These are phyloP conservation scores for Meripilus lineatus DNA, from an alignment of 1,284 basidiomycete genomes.

Conservation along the genomic window DNA sequence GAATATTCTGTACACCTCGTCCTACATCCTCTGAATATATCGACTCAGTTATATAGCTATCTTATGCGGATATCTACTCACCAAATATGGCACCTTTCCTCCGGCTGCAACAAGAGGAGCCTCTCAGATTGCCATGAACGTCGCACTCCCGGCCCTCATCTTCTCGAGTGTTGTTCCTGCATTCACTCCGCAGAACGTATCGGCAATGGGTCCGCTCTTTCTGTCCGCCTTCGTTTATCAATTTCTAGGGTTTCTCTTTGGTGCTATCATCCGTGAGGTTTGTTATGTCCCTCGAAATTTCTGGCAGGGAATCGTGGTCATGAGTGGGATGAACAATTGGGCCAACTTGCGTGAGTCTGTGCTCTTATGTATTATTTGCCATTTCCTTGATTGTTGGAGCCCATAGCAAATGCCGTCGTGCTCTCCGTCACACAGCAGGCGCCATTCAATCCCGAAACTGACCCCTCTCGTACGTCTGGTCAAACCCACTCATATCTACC, in stretches of 20 bases:
- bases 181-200: constrained; percentile 32
- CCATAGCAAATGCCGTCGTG: constrained; percentile 41
- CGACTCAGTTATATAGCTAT: constrained; percentile 12
- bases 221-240: constrained; percentile 31
- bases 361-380: not conserved
- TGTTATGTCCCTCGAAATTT: constrained; percentile 38
- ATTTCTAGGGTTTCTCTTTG: constrained; percentile 28
- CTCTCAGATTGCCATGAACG: constrained; percentile 35
- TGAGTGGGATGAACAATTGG: constrained; percentile 45
- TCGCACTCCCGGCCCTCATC: constrained; percentile 33
- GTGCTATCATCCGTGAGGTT: constrained; percentile 33
- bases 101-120: constrained; percentile 31
- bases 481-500: not conserved
- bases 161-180: constrained; percentile 37
- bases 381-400: not conserved
- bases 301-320: constrained; percentile 35
- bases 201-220: constrained; percentile 33
- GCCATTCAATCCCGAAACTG: constrained; percentile 41
- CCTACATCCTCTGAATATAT: not conserved
- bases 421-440: constrained; percentile 38
- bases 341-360: constrained; percentile 14
- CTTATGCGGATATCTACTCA: constrained; percentile 32
- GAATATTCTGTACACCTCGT: not conserved
- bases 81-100: constrained; percentile 29
- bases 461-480: constrained; percentile 33